A percentile compares a stretch with the other conserved stretches of the same genome.
Conservation (phyloP, 441 rosid species). For the Mallotus japonicus region DNA sequence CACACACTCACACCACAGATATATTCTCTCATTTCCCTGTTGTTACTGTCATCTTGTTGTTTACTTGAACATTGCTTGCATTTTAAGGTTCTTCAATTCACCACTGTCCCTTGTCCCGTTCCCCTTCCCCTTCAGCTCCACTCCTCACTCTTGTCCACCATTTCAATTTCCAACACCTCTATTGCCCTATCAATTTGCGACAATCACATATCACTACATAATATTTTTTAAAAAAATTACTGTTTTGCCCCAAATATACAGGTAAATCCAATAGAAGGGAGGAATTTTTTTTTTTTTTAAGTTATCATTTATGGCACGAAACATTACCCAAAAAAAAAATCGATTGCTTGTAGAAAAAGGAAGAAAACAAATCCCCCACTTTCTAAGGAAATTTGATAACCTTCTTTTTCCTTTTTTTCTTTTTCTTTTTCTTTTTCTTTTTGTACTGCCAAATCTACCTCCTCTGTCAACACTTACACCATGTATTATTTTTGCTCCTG, state of each 20-base stretch:
- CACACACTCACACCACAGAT: constrained; percentile 2
- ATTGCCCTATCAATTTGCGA: constrained; percentile 16
- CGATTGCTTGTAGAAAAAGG: background rate
- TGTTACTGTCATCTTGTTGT: constrained; percentile 10
- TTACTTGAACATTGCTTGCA: constrained; percentile 42
- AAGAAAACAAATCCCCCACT: constrained; percentile 41
- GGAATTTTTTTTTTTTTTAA: too few species aligned
- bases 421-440: constrained; percentile 9
- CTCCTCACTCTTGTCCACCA: constrained; percentile 5
- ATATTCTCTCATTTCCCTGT: background rate
- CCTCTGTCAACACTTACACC: constrained; percentile 16
- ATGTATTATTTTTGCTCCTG: constrained; percentile 2
- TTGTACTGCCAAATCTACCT: constrained; percentile 14
- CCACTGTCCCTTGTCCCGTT: background rate
- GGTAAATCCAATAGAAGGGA: too few species aligned
- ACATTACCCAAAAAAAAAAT: background rate
- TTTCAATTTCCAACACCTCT: constrained; percentile 40
- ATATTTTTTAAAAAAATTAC: too few species aligned
- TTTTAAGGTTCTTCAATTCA: constrained; percentile 36
- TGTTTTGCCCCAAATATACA: too few species aligned
- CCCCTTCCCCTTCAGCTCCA: background rate
- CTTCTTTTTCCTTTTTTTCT: background rate
- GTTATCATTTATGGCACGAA: too few species aligned
- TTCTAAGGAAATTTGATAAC: constrained; percentile 34
- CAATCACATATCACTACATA: too few species aligned